These are phyloP conservation scores for Aspergillus sp. DNA, from an alignment of 2,329 filamentous ascomycete species.

Conservation along the genomic window DNA sequence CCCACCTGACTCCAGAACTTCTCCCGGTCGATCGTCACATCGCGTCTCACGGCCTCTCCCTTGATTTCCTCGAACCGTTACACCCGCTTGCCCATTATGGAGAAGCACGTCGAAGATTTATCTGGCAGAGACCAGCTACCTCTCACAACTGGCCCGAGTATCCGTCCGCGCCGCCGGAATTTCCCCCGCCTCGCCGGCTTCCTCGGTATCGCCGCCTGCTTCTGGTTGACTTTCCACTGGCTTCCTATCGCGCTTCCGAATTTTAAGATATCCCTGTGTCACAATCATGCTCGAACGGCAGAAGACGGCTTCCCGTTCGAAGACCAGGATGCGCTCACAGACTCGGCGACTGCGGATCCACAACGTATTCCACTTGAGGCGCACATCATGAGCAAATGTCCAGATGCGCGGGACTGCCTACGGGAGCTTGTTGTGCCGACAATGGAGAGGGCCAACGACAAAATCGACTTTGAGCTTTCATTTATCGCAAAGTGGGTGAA, in stretches of 20 bases:
- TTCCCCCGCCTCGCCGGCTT: conserved; percentile 8
- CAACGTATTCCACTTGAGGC: conserved; percentile 74
- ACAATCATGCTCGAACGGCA: background rate
- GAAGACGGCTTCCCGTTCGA: conserved; percentile 1
- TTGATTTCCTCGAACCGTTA: background rate
- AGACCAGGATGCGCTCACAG: background rate
- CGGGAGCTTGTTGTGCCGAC: conserved; percentile 76
- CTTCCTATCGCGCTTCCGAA: conserved; percentile 4
- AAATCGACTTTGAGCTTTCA: conserved; percentile 87
- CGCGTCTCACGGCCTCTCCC: background rate
- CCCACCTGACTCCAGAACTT: background rate
- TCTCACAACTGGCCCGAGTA: background rate
- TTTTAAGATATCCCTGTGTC: conserved; percentile 9
- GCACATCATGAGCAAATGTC: conserved; percentile 97
- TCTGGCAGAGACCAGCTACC: conserved; percentile 2
- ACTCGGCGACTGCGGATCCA: background rate
- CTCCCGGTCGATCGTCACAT: background rate
- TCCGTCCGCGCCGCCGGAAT: conserved; percentile 12
- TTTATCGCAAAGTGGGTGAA: conserved; percentile 72
- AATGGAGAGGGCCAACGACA: conserved; percentile 78
- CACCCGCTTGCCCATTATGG: conserved; percentile 8
- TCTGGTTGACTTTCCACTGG: conserved; percentile 13
- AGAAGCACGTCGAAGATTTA: conserved; percentile 8
- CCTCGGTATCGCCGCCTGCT: conserved; percentile 12
- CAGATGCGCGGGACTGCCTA: conserved; percentile 83